Percentiles rank a stretch among this genome's conserved stretches.
Evolutionary conservation across 163 green algal genomes (phyloP).

Genomic region (Volvox carteri): DNA sequence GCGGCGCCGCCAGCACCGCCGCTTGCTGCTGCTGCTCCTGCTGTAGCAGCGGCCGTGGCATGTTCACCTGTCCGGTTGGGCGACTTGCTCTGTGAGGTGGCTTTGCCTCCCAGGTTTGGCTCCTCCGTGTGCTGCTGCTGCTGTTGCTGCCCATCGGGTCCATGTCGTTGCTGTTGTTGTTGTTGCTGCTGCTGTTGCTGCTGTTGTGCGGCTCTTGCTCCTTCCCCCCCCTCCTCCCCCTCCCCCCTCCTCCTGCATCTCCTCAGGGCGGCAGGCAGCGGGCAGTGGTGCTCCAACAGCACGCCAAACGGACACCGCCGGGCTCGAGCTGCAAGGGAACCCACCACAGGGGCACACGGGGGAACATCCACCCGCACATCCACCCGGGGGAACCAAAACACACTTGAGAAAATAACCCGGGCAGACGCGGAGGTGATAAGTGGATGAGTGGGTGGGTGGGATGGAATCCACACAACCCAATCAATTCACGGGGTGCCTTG

Average conservation of each 20-base stretch:
- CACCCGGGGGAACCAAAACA: too few species aligned
- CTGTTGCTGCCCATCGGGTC: neutral
- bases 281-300: conserved; percentile 83
- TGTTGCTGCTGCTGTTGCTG: conserved; percentile 43
- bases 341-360: too few species aligned
- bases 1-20: neutral
- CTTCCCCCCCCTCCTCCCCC: too few species aligned
- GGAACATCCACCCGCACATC: too few species aligned
- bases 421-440: too few species aligned
- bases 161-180: conserved; percentile 22
- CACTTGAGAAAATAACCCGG: too few species aligned
- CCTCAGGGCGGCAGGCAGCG: conserved; percentile 67
- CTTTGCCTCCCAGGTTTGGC: neutral
- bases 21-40: conserved; percentile 34
- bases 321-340: conserved; percentile 55
- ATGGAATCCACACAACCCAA: too few species aligned
- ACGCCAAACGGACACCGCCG: conserved; percentile 73
- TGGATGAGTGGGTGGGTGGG: too few species aligned
- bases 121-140: neutral
- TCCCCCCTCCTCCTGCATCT: neutral
- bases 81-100: too few species aligned
- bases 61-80: too few species aligned
- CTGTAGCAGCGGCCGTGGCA: neutral
- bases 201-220: neutral
- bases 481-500: too few species aligned